These are phyloP conservation scores for Pseudogymnoascus sp. DNA, from an alignment of 2,329 filamentous ascomycete species.

Conservation along the genomic window DNA sequence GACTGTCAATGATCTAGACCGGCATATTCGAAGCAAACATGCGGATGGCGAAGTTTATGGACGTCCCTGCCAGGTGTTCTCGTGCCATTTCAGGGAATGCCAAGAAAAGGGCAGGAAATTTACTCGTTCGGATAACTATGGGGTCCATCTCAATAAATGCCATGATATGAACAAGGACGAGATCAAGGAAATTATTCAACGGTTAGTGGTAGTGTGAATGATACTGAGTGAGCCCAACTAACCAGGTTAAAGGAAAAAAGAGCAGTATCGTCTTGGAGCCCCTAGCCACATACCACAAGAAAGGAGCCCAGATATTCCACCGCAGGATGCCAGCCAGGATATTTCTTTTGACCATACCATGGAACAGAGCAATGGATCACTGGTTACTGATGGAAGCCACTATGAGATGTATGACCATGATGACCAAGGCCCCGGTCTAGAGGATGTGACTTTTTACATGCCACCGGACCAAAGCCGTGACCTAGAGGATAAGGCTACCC, in stretches of 20 bases:
- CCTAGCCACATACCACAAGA: slow-evolving; percentile 17
- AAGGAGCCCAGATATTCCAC: background rate
- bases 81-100: slow-evolving; percentile 51
- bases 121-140: slow-evolving; percentile 82
- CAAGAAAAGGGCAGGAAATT: slow-evolving; percentile 59
- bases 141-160: slow-evolving; percentile 64
- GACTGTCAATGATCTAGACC: slow-evolving; percentile 71
- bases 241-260: slow-evolving; percentile 11
- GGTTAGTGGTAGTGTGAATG: slow-evolving; percentile 30
- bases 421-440: background rate
- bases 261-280: background rate
- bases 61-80: slow-evolving; percentile 45
- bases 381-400: background rate
- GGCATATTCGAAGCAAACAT: slow-evolving; percentile 70
- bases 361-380: slow-evolving; percentile 1
- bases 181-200: slow-evolving; percentile 36
- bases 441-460: background rate
- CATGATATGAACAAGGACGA: slow-evolving; percentile 43
- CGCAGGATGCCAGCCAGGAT: slow-evolving; percentile 12
- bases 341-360: background rate
- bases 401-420: background rate
- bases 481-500: background rate
- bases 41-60: slow-evolving; percentile 34
- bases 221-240: background rate
- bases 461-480: background rate